A percentile compares a stretch with the other conserved stretches of the same genome.
Conservation (phyloP, 2,329 filamentous ascomycete genomes). For the Scedosporium minutisporum region DNA sequence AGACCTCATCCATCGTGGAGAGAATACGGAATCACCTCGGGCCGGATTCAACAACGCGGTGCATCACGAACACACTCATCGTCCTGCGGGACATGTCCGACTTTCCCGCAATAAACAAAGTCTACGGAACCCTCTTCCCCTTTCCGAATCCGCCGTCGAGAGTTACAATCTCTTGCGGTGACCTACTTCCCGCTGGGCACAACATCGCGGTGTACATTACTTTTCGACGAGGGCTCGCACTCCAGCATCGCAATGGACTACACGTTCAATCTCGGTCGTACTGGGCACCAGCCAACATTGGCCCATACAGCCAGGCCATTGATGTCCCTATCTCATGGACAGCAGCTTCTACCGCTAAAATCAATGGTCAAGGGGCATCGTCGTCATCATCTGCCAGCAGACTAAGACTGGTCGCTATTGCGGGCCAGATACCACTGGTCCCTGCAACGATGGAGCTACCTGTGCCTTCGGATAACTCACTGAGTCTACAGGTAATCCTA, state of each 20-base stretch:
- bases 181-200: slow-evolving; percentile 47
- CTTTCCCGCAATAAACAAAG: slow-evolving; percentile 64
- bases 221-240: slow-evolving; percentile 21
- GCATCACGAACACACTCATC: slow-evolving; percentile 51
- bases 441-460: slow-evolving; percentile 67
- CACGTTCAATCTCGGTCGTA: slow-evolving; percentile 92
- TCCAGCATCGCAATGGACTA: slow-evolving; percentile 46
- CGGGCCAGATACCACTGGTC: slow-evolving; percentile 84
- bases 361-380: neutral
- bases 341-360: neutral
- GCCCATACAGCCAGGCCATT: slow-evolving; percentile 89
- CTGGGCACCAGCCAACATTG: slow-evolving; percentile 97
- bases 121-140: slow-evolving; percentile 67
- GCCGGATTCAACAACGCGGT: slow-evolving; percentile 19
- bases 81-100: slow-evolving; percentile 70
- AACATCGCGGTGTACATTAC: slow-evolving; percentile 52
- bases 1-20: slow-evolving; percentile 37
- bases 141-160: slow-evolving; percentile 75
- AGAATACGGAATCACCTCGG: slow-evolving; percentile 33
- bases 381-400: slow-evolving; percentile 10
- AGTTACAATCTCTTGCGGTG: slow-evolving; percentile 72
- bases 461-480: slow-evolving; percentile 15
- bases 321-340: slow-evolving; percentile 29
- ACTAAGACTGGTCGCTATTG: slow-evolving; percentile 50
- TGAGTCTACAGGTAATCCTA: slow-evolving; percentile 51